Evolutionary conservation across 768 basidiomycete species (phyloP).

Genomic region (Lactarius tabidus): DNA sequence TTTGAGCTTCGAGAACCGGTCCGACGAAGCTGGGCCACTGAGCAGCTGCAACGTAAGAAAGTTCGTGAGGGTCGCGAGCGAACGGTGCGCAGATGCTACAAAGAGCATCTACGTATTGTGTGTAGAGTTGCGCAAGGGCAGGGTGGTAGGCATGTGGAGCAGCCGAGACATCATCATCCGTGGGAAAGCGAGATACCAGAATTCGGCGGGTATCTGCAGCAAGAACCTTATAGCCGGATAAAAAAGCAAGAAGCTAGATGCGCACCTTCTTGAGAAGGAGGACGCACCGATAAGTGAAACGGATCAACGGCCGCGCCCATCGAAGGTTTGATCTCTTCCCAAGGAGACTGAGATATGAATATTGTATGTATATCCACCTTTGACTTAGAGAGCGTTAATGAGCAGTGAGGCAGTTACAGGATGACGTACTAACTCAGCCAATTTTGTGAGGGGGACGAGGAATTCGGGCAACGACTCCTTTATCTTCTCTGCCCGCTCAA

Average conservation of each 20-base stretch:
- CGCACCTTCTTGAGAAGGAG: conserved; percentile 55
- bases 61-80: conserved; percentile 61
- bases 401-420: conserved; percentile 2
- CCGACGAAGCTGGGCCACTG: conserved; percentile 78
- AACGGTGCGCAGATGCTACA: conserved; percentile 61
- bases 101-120: conserved; percentile 57
- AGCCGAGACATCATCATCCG: conserved; percentile 11
- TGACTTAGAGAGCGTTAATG: conserved; percentile 39
- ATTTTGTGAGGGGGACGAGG: conserved; percentile 63
- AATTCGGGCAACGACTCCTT: conserved; percentile 59
- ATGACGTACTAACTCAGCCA: conserved; percentile 63
- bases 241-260: conserved; percentile 8
- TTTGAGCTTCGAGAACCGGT: conserved; percentile 53
- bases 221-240: neutral
- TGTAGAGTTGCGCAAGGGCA: conserved; percentile 53
- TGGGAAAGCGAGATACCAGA: conserved; percentile 40
- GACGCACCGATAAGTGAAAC: conserved; percentile 55
- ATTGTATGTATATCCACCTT: conserved; percentile 55
- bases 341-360: conserved; percentile 59
- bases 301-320: conserved; percentile 71
- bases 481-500: conserved; percentile 67
- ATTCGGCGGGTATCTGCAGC: conserved; percentile 34
- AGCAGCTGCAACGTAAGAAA: conserved; percentile 72
- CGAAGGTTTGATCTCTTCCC: conserved; percentile 70
- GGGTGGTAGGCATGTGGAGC: conserved; percentile 46